Evolutionary conservation across 257 asterid genomes (phyloP).

Genomic region (Solanum raphanifolium): DNA sequence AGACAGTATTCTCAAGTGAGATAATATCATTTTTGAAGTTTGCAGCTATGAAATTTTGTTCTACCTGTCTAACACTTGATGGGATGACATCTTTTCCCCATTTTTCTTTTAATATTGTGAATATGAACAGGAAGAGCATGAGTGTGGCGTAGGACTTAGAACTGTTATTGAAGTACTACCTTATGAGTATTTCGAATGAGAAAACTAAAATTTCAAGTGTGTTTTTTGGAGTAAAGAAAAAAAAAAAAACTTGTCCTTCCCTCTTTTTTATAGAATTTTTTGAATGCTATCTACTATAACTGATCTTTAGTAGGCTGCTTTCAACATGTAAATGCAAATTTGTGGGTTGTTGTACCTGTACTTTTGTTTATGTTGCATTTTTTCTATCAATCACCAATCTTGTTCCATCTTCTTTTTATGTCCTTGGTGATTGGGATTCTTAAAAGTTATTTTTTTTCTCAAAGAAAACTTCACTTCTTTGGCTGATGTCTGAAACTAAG

Average conservation of each 20-base stretch:
- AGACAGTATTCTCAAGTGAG: background rate
- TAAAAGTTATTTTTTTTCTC: background rate
- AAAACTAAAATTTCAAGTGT: background rate
- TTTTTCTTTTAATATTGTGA: background rate
- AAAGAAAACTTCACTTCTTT: background rate
- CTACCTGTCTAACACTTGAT: background rate
- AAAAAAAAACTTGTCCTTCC: background rate
- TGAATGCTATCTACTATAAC: background rate
- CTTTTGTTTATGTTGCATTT: background rate
- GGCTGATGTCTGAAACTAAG: background rate
- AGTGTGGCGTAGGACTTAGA: background rate
- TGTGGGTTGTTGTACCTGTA: background rate
- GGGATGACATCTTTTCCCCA: background rate
- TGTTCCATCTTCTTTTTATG: background rate
- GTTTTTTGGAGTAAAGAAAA: background rate
- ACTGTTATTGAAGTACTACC: background rate
- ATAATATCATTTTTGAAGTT: background rate
- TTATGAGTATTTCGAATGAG: background rate
- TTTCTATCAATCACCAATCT: background rate
- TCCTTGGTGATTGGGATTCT: background rate
- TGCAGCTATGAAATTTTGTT: background rate
- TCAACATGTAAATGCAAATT: background rate
- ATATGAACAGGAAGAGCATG: background rate
- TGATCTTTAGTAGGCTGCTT: background rate
- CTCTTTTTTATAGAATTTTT: background rate